phyloP scores from a whole-genome alignment of 2,329 filamentous ascomycete species.

The Bipolaris victoriae region DNA sequence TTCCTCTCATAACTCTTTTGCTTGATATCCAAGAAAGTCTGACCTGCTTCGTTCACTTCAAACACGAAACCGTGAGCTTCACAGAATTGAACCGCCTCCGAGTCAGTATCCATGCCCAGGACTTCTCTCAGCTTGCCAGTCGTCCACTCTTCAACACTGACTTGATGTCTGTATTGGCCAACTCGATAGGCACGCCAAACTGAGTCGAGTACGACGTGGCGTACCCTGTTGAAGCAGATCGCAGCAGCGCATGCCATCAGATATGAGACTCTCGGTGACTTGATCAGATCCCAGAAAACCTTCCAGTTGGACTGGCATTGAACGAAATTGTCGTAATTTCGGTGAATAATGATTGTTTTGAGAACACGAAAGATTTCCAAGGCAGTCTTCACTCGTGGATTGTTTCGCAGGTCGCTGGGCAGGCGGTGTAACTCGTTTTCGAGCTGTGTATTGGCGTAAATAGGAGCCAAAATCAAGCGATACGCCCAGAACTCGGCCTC shows the following conservation, averaged over 20 bases:
- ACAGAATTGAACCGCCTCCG: conserved; percentile 62
- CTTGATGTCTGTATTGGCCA: conserved; percentile 54
- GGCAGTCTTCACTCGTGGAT: conserved; percentile 62
- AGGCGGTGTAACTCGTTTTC: conserved; percentile 65
- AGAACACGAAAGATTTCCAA: conserved; percentile 63
- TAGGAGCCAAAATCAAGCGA: conserved; percentile 59
- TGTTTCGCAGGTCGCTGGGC: conserved; percentile 57
- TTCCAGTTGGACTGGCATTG: conserved; percentile 65
- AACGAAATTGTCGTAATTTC: conserved; percentile 56
- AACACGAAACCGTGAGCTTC: conserved; percentile 61
- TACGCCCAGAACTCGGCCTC: conserved; percentile 70
- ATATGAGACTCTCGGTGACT: conserved; percentile 63
- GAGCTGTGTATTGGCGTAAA: conserved; percentile 53
- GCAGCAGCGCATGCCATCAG: conserved; percentile 69
- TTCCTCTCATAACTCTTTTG: conserved; percentile 49
- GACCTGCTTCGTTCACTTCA: conserved; percentile 53
- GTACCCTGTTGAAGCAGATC: conserved; percentile 65
- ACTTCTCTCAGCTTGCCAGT: conserved; percentile 58
- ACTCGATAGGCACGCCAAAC: conserved; percentile 62
- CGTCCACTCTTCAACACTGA: conserved; percentile 59
- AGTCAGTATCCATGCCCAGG: conserved; percentile 62
- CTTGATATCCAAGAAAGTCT: conserved; percentile 60
- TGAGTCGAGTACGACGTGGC: conserved; percentile 61
- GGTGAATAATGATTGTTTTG: conserved; percentile 58
- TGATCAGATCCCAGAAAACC: conserved; percentile 63